Evolutionary conservation across 306 rosid species (phyloP).

Genomic region (Quercus variabilis): DNA sequence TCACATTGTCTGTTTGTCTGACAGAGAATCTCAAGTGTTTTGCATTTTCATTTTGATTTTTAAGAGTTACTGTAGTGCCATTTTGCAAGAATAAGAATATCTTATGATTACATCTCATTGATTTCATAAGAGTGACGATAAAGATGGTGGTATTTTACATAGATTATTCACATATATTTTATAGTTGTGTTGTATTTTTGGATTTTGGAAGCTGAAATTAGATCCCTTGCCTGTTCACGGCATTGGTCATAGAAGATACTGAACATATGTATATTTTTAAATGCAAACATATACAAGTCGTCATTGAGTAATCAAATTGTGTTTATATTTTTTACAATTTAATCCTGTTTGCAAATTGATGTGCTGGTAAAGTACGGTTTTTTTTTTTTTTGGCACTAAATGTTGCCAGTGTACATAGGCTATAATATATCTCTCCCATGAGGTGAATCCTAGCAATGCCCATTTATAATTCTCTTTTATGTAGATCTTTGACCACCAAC

Average conservation of each 20-base stretch:
- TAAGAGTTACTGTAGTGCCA: not conserved
- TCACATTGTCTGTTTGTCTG: not conserved
- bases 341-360: not conserved
- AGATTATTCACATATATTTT: not conserved
- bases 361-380: not conserved
- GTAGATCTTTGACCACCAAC: slow-evolving; percentile 84
- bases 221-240: not conserved
- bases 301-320: not conserved
- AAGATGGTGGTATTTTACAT: not conserved
- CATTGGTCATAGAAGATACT: not conserved
- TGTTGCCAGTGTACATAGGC: not conserved
- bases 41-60: not conserved
- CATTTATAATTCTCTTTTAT: slow-evolving; percentile 8
- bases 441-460: not conserved
- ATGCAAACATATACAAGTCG: not conserved
- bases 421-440: not conserved
- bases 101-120: not conserved
- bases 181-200: not conserved
- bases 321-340: not conserved
- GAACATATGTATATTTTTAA: not conserved
- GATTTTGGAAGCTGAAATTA: not conserved
- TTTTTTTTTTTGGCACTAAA: not conserved
- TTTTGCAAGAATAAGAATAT: not conserved
- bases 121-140: not conserved
- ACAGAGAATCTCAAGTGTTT: not conserved